A percentile compares a stretch with the other conserved stretches of the same genome.
phyloP scores from a whole-genome alignment of 2,329 filamentous ascomycete genomes.

The Escovopsis sp. region DNA sequence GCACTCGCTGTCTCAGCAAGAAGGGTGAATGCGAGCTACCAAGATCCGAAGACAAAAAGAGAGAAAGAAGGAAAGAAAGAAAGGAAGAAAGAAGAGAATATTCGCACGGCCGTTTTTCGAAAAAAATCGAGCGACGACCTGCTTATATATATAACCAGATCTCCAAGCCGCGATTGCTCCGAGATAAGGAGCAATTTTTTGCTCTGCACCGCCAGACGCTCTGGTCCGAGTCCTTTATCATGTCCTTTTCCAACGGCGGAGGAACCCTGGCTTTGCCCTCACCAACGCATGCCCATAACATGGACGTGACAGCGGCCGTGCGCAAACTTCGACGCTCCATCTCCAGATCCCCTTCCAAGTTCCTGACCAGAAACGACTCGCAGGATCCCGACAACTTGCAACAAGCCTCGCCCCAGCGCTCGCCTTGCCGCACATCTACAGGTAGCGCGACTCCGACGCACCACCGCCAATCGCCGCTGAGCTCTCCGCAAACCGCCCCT shows the following conservation, averaged over 20 bases:
- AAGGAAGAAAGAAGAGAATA: no score
- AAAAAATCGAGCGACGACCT: conserved; percentile 1
- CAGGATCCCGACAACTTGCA: conserved; percentile 34
- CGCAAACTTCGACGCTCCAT: conserved; percentile 74
- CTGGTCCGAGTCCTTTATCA: conserved; percentile 23
- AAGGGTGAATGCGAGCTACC: background rate
- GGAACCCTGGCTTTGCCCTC: conserved; percentile 78
- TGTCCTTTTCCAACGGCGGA: conserved; percentile 43
- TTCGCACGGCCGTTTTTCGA: no score
- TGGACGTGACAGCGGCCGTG: conserved; percentile 70
- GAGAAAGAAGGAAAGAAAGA: no score
- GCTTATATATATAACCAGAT: conserved; percentile 1
- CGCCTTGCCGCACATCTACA: conserved; percentile 30
- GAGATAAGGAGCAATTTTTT: conserved; percentile 1
- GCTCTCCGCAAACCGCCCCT: conserved; percentile 21
- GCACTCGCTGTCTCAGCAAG: conserved; percentile 2
- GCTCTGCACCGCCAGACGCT: conserved; percentile 5
- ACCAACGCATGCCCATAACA: conserved; percentile 67
- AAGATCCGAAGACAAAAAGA: background rate
- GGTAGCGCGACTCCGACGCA: conserved; percentile 17
- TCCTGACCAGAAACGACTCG: conserved; percentile 41
- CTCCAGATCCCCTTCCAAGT: conserved; percentile 89
- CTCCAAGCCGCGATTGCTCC: conserved; percentile 9
- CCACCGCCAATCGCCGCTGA: conserved; percentile 18
- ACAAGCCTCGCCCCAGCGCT: conserved; percentile 29